Conservation (phyloP, 2,329 filamentous ascomycete genomes). For the Trichoderma lentiforme region DNA sequence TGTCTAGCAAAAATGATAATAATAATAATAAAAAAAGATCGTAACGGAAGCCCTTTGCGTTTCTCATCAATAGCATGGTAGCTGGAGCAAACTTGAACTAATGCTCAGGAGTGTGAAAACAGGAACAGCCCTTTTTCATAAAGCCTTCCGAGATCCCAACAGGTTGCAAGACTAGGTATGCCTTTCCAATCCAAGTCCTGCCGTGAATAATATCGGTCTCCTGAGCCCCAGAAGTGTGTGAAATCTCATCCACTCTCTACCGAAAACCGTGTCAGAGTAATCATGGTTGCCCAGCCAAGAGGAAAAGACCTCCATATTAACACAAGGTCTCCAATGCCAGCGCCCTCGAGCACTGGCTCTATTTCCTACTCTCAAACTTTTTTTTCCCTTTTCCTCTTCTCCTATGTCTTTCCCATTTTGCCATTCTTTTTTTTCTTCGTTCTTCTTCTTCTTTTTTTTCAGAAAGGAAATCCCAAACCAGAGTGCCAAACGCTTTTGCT, state of each 20-base stretch:
- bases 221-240: neutral
- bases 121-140: neutral
- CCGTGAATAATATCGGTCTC: neutral
- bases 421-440: neutral
- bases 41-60: conserved; percentile 6
- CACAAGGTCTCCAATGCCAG: conserved; percentile 10
- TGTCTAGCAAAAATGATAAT: conserved; percentile 7
- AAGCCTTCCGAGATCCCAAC: conserved; percentile 7
- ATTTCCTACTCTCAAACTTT: neutral
- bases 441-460: neutral
- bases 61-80: conserved; percentile 13
- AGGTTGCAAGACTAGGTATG: conserved; percentile 11
- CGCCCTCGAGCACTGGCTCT: neutral
- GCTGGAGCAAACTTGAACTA: conserved; percentile 1
- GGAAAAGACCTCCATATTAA: neutral
- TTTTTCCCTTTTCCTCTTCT: neutral
- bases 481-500: neutral
- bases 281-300: neutral
- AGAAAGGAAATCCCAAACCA: conserved; percentile 1
- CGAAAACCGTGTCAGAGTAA: conserved; percentile 1
- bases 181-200: conserved; percentile 18
- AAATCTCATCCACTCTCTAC: neutral
- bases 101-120: conserved; percentile 11
- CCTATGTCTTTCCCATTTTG: neutral
- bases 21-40: conserved; percentile 6